Conservation (phyloP, 345 rosid species). For the Aquilaria malaccensis region DNA sequence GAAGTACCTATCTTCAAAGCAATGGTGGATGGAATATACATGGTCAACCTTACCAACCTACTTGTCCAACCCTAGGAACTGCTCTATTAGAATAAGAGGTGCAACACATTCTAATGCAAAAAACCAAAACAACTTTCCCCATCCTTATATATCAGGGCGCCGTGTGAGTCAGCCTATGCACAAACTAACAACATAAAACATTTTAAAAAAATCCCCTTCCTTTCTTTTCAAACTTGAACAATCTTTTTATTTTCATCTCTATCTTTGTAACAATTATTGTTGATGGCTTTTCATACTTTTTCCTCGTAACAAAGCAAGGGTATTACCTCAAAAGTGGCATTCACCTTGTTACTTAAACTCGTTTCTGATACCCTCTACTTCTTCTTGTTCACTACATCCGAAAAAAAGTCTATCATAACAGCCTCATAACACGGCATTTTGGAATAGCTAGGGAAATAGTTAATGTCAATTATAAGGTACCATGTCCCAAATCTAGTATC, state of each 20-base stretch:
- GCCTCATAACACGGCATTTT: conserved; percentile 54
- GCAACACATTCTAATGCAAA: neutral
- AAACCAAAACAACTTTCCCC: conserved; percentile 7
- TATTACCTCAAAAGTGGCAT: conserved; percentile 2
- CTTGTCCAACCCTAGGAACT: conserved; percentile 23
- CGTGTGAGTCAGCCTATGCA: conserved; percentile 7
- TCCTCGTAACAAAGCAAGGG: conserved; percentile 14
- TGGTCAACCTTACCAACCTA: conserved; percentile 19
- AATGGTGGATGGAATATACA: conserved; percentile 29
- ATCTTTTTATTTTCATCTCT: conserved; percentile 23
- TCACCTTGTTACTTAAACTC: conserved; percentile 9
- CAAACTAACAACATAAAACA: conserved; percentile 1
- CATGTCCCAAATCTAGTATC: conserved; percentile 38
- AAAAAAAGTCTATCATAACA: conserved; percentile 45
- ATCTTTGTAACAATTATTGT: conserved; percentile 14
- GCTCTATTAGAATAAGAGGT: conserved; percentile 10
- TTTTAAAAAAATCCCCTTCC: conserved; percentile 6
- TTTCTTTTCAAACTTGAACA: conserved; percentile 14
- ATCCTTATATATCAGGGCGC: conserved; percentile 6
- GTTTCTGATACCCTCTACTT: conserved; percentile 7
- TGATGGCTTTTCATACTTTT: conserved; percentile 15
- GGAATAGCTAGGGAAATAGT: conserved; percentile 61
- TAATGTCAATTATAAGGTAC: conserved; percentile 55
- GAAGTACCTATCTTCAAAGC: conserved; percentile 32
- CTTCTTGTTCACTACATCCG: conserved; percentile 23